Evolutionary conservation across 116 monocot species (phyloP), one percentile per base, ranked within the genome.

Genomic region (Dioscorea cayenensis): DNA sequence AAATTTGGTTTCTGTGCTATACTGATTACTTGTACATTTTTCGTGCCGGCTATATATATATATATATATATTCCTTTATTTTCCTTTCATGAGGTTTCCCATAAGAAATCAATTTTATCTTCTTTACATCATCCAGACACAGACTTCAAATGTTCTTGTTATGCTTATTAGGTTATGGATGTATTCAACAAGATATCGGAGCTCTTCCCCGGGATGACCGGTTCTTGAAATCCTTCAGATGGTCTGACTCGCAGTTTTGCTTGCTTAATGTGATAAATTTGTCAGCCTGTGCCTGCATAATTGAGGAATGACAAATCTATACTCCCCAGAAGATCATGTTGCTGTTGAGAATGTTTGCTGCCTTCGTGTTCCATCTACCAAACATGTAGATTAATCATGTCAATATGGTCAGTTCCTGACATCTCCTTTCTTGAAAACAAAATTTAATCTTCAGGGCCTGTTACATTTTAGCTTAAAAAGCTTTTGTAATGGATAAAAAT

Each of bases 121-220:
- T 38, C 38, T 38, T 38, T 38, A 9, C 52, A 52, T 52, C 52
- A 52, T 52, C 12, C 52, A 52, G 10, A 38, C 38, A 38, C 38
- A 5, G 38, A 43, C 43, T 7, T n/a, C n/a, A 55, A 55, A 59
- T 29, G 28, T 71, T 51, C 2, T 32, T 36, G 12, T 27, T 20
- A 62, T 23, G 13, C 28, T 49, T 14, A 23, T 63, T 55, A 93
- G 92, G 85, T 93, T 59, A 93, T 93, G 93, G 92, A 93, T 81
- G 89, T 93, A 9, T 87, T 89, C 68, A 87, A 63, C 69, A 89
- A 93, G 87, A 93, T 93, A 69, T 89, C 93, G 49, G 89, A 93
- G 74, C 78, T 93, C 68, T 93, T 93, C 66, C 92, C 92, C 16
- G 85, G 85, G 23, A 82, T 77, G 35, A 76, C 84, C 2, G 87